These are phyloP conservation scores for Phytophthora macrochlamydospora DNA, from an alignment of 352 stramenopile species.

Conservation along the genomic window DNA sequence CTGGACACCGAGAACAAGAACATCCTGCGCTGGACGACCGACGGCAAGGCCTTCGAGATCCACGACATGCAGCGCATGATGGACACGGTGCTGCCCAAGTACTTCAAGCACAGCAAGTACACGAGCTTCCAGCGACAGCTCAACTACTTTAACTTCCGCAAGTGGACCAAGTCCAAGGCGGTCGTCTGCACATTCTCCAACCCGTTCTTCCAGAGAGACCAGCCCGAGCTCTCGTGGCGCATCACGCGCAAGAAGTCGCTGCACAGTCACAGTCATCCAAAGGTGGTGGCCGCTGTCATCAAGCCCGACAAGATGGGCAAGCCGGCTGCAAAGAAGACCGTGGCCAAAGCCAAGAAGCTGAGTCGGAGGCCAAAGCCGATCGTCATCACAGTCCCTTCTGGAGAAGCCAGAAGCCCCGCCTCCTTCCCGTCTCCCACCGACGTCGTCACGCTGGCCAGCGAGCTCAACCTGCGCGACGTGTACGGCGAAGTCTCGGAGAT, in stretches of 20 bases:
- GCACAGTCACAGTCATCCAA: conserved; percentile 4
- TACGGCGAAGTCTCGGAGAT: conserved; percentile 37
- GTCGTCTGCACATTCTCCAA: conserved; percentile 84
- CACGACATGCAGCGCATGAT: conserved; percentile 79
- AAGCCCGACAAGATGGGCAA: neutral
- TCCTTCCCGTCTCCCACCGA: conserved; percentile 54
- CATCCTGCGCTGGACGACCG: conserved; percentile 59
- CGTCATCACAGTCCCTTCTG: conserved; percentile 43
- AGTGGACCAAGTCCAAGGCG: conserved; percentile 87
- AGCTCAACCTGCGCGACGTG: conserved; percentile 25
- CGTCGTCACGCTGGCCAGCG: conserved; percentile 25
- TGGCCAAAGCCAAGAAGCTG: conserved; percentile 16
- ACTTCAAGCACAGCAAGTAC: conserved; percentile 95
- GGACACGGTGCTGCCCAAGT: conserved; percentile 86
- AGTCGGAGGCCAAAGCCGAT: conserved; percentile 18
- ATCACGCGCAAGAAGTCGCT: conserved; percentile 71
- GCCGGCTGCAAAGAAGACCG: neutral
- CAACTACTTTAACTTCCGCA: conserved; percentile 95
- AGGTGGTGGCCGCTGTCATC: neutral
- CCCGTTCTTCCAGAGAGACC: conserved; percentile 62
- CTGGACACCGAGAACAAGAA: conserved; percentile 50
- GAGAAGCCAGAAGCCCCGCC: conserved; percentile 4
- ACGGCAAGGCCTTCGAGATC: conserved; percentile 71
- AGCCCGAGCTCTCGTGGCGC: conserved; percentile 55
- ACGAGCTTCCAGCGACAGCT: conserved; percentile 93